phyloP scores from a whole-genome alignment of 257 asterid genomes.

The Dorcoceras hygrometricum region DNA sequence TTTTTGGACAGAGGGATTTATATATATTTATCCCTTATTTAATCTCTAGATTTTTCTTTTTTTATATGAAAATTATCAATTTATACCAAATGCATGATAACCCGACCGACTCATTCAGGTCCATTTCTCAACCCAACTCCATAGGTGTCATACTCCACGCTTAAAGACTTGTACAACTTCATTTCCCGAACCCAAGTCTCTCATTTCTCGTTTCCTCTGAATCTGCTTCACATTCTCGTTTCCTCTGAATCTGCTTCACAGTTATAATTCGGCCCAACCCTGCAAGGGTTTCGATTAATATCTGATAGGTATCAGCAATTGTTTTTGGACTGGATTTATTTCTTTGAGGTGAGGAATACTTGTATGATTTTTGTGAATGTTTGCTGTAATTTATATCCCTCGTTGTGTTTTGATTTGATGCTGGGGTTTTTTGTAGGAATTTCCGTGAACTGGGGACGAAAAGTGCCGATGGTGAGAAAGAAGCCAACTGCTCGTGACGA shows the following conservation, averaged over 20 bases:
- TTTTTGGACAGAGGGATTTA: no score
- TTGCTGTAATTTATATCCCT: not conserved
- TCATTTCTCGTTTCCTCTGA: not conserved
- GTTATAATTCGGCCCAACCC: no score
- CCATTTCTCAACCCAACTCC: no score
- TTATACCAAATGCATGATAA: no score
- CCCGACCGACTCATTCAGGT: no score
- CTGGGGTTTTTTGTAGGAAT: constrained; percentile 29
- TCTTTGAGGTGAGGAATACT: not conserved
- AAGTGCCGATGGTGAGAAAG: constrained; percentile 72
- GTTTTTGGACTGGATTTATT: not conserved
- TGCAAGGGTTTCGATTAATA: not conserved
- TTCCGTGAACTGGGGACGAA: constrained; percentile 17
- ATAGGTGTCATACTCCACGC: no score
- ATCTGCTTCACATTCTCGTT: not conserved
- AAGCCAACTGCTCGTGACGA: constrained; percentile 55
- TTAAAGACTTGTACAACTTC: not conserved
- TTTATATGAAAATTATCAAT: no score
- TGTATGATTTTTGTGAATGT: not conserved
- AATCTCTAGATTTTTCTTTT: no score
- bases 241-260: not conserved
- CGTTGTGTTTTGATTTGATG: constrained; percentile 20
- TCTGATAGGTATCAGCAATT: not conserved
- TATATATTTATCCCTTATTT: no score
- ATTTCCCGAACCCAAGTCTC: not conserved